Conservation (phyloP, 139 green algal genomes). For the Coccomyxa sp. region DNA sequence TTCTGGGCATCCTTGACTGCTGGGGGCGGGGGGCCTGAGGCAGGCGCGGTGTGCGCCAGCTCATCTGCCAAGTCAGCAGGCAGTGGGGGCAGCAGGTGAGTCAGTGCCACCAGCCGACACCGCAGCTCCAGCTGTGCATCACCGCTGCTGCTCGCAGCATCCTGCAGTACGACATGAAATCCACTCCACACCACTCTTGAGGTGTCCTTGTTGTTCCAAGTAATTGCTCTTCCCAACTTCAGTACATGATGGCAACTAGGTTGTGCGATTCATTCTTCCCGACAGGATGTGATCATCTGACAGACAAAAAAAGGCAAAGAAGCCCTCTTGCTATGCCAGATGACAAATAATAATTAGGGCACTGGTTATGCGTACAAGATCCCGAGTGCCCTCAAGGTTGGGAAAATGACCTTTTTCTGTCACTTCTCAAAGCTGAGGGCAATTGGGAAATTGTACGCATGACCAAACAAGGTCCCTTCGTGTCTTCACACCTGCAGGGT, state of each 20-base stretch:
- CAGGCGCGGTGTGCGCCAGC: background rate
- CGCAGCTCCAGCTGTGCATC: background rate
- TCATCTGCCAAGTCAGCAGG: background rate
- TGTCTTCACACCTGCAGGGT: background rate
- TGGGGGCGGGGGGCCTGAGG: background rate
- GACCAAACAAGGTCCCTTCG: background rate
- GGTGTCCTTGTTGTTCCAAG: background rate
- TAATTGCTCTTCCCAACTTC: background rate
- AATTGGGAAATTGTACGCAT: background rate
- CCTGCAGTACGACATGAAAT: background rate
- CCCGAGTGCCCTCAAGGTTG: too few relatives aligned
- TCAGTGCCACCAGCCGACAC: background rate
- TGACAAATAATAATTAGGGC: too few relatives aligned
- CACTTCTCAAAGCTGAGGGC: background rate
- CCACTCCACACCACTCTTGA: background rate
- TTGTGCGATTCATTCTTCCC: too few relatives aligned
- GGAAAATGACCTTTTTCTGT: too few relatives aligned
- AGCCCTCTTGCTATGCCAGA: too few relatives aligned
- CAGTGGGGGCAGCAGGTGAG: background rate
- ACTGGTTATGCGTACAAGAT: too few relatives aligned
- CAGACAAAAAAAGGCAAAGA: too few relatives aligned
- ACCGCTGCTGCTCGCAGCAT: background rate
- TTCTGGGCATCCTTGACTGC: background rate
- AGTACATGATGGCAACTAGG: too few relatives aligned
- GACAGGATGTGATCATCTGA: too few relatives aligned